Evolutionary conservation across 345 rosid species (phyloP), one percentile per base, ranked within the genome.

Genomic region (Viola odorata): DNA sequence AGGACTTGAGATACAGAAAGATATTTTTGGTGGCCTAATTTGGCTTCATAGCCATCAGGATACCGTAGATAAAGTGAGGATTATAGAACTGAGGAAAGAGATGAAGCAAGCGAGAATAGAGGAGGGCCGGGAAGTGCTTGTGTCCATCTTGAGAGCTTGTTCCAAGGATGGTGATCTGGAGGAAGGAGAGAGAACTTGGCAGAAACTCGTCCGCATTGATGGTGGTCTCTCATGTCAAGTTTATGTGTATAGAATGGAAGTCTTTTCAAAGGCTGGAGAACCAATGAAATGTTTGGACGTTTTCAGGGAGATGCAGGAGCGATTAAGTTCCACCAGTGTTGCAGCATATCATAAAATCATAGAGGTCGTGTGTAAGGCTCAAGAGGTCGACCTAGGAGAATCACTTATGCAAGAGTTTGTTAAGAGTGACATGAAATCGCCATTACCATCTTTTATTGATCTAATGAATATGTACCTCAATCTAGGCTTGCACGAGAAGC

Each of bases 11-110:
- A 71, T 85, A 15, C 91, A 84, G 44, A 84, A 77, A 56, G 86
- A 87, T 81, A 77, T 92, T 1, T 89, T 79, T 45, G 70, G 71
- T 0, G 97, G 97, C 48, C 69, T 86, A 39, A 86, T 92, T 50
- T 85, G 88, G 96, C 71, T 89, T 49, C 99, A 87, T 68, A 87
- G 97, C 73, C 84, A 86, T 63, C 97, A 87, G 72, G 90, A 89
- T 14, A 61, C 53, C 4, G 38, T 86, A 60, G 95, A 92, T 55
- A 80, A 37, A 72, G 80, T 65, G 41, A 80, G 96, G 69, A 72
- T 92, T 37, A 55, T 49, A 36, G 70, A 61, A 13, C 59, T 92
- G 10, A 79, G 96, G 73, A 58, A 74, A 73, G 89, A 82, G 77
- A 87, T 92, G 91, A 64, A 50, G 51, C 71, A 70, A 68, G 82